Conservation (phyloP, 1,284 basidiomycete genomes). For the Cutaneotrichosporon cavernicola region DNA sequence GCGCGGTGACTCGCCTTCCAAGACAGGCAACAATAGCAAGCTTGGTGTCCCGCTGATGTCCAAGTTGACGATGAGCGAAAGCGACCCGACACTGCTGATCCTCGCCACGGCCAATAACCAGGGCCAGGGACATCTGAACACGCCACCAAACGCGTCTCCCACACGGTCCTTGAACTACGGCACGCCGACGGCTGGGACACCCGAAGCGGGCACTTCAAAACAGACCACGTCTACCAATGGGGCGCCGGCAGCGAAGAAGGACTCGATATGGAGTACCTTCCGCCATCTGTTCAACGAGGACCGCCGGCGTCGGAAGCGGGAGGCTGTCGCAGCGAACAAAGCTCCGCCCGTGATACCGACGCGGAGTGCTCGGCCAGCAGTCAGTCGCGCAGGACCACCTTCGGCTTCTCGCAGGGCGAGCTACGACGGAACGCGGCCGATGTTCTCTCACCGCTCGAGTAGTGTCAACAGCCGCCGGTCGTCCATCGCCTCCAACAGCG, state of each 20-base stretch:
- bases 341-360: slow-evolving; percentile 34
- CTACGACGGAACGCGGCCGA: slow-evolving; percentile 34
- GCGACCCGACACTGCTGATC: slow-evolving; percentile 22
- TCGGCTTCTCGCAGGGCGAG: slow-evolving; percentile 35
- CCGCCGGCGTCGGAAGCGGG: slow-evolving; percentile 48
- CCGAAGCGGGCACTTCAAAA: slow-evolving; percentile 4
- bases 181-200: neutral
- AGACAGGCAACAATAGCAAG: slow-evolving; percentile 17
- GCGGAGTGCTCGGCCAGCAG: slow-evolving; percentile 33
- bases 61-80: slow-evolving; percentile 34
- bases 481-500: slow-evolving; percentile 45
- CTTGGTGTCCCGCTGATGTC: slow-evolving; percentile 3
- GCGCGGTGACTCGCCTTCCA: slow-evolving; percentile 39
- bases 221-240: neutral
- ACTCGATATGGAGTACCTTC: slow-evolving; percentile 55
- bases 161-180: neutral
- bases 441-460: slow-evolving; percentile 49
- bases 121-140: neutral
- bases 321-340: slow-evolving; percentile 10
- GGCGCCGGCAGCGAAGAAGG: slow-evolving; percentile 34
- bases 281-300: slow-evolving; percentile 56
- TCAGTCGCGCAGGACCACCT: slow-evolving; percentile 27
- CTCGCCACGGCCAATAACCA: neutral
- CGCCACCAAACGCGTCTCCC: slow-evolving; percentile 6
- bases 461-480: slow-evolving; percentile 53